Base-by-base conservation (phyloP, 306 rosid genomes). In the Erythrophleum fordii region DNA sequence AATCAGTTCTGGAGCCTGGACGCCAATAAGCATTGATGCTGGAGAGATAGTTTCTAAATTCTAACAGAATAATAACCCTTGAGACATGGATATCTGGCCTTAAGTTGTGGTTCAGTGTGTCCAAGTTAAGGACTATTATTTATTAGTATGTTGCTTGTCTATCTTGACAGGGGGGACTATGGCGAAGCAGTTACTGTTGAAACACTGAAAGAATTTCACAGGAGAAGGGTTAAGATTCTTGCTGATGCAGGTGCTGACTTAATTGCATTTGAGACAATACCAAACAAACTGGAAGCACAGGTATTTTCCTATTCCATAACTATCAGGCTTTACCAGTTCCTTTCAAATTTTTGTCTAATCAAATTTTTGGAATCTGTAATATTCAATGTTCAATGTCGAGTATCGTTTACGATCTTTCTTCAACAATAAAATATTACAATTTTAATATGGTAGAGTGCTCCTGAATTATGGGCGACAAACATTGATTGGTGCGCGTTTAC, bases 201-300 rank as follows among this genome's bases (percentile, higher is more conserved):
- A 64, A 86, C 83, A 14, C 83, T 95, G 58, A 95, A 93, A 72
- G 91, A 89, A 71, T 93, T 93, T 69, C 97, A 95, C 62, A 87
- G 97, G 83, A 92, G 85, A 78, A 90, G 97, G 62, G 92, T 93
- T 10, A 89, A 93, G 86, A 83, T 95, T 82, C 89, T 95, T 44
- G 97, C 86, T 5, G 87, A 80, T 31, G 84, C 97, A 0, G 97
- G 97, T 44, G 95, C 98, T 17, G 97, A 95, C 66, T 73, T 95
- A 16, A 89, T 95, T 66, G 98, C 98, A 8, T 92, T 95, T 60
- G 98, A 95, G 85, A 95, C 97, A 37, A 95, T 82, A 56, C 99
- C 97, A 29, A 95, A 90, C 83, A 90, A 84, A 85, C 58, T 93
- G 39, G 97, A 95, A 72, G 95, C 99, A 16, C 71, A 91, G 89